Base-by-base conservation (phyloP, 176 grass and related monocot species). In the Guadua angustifolia region DNA sequence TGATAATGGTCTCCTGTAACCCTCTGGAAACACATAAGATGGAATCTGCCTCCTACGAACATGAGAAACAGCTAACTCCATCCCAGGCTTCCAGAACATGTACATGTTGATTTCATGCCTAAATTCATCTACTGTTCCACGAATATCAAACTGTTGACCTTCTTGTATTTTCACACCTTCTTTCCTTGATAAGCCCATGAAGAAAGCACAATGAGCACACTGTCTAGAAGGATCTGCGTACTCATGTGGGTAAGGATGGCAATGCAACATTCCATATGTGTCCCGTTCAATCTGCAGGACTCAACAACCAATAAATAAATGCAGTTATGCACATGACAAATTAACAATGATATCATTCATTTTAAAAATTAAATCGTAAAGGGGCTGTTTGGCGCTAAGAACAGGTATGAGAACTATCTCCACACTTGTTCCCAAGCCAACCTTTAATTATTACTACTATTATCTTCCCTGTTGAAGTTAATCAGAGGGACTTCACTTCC, bases 111-210 rank as follows among this genome's bases (percentile, higher is more conserved):
- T 94, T 17, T 87, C 83, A 69, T 87, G 88, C 70, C 89, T 94
- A 71, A 99, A 99, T 74, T 99, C 97, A 21, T 99, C 97, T 46
- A 99, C 97, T 9, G 97, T 99, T 51, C 86, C 88, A 75, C 97
- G 97, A 66, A 99, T 99, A 92, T 99, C 97, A 73, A 99, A 99
- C 60, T 94, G 93, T 80, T 99, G 97, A 24, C 97, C 97, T 88
- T 95, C 96, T 69, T 94, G 89, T 91, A 94, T 88, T 78, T 90
- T 87, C 22, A 93, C 96, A 22, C 93, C 92, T 88, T 95, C 89
- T 82, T 99, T 99, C 75, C 97, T 86, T 75, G 89, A 86, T 83
- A 99, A 88, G 17, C 97, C 97, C 97, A 99, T 99, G 77, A 95
- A 99, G 74, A 95, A 95, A 46, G 97, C 97, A 86, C 97, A 94